Percentiles rank a stretch among this genome's conserved stretches.
phyloP scores from a whole-genome alignment of 352 stramenopile species.

The Globisporangium irregulare region DNA sequence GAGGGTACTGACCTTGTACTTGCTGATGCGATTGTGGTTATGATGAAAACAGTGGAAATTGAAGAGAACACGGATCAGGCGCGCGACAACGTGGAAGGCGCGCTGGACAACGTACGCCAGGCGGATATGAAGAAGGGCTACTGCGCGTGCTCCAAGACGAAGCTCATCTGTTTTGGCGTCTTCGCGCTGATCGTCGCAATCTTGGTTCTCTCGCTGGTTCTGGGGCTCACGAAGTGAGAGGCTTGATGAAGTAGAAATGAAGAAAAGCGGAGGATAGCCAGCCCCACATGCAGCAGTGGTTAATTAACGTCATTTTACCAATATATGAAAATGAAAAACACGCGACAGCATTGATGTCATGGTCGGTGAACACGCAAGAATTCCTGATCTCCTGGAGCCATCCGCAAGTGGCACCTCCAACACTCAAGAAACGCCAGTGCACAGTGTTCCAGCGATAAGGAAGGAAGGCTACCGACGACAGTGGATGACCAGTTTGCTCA shows the following conservation, averaged over 20 bases:
- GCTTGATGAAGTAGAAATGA: background rate
- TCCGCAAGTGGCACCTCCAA: no score
- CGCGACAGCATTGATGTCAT: no score
- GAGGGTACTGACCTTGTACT: background rate
- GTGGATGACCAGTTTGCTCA: no score
- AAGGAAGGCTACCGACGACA: no score
- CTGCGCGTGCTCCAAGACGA: conserved; percentile 58
- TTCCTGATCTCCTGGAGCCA: no score
- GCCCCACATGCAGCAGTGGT: background rate
- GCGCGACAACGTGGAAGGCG: conserved; percentile 45
- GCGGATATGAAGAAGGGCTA: conserved; percentile 47
- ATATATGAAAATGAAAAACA: background rate
- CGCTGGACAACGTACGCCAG: conserved; percentile 51
- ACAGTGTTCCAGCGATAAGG: no score
- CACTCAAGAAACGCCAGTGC: no score
- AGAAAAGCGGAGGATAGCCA: background rate
- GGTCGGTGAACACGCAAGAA: no score
- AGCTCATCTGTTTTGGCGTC: conserved; percentile 54
- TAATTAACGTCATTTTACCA: background rate
- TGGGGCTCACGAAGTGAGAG: conserved; percentile 29
- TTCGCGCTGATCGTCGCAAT: conserved; percentile 47
- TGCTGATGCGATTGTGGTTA: conserved; percentile 9
- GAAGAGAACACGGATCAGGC: conserved; percentile 50
- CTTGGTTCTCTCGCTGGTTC: conserved; percentile 44
- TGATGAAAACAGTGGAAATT: conserved; percentile 42